phyloP scores from a whole-genome alignment of 208 protist genomes.

The Strigomonas culicis region DNA sequence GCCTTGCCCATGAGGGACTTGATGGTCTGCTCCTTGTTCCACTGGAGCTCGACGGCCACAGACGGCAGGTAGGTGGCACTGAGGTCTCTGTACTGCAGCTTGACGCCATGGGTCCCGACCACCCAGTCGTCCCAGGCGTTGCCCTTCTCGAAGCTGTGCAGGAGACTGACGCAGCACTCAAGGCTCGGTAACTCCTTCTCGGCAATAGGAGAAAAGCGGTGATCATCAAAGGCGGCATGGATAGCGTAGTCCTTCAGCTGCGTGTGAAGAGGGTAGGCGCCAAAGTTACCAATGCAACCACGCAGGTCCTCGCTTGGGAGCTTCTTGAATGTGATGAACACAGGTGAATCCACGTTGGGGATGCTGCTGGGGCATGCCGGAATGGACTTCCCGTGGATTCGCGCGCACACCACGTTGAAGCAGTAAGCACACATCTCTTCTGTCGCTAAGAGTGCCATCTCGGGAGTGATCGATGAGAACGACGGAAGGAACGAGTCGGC shows the following conservation, averaged over 20 bases:
- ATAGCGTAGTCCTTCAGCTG: conserved; percentile 72
- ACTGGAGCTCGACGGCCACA: conserved; percentile 69
- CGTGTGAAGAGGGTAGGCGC: conserved; percentile 47
- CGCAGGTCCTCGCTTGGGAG: conserved; percentile 52
- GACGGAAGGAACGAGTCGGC: neutral
- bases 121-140: conserved; percentile 75
- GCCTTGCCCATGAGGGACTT: conserved; percentile 63
- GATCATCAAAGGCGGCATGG: conserved; percentile 69
- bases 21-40: conserved; percentile 67
- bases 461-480: neutral
- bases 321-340: conserved; percentile 77
- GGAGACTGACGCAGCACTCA: conserved; percentile 72
- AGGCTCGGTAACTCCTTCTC: conserved; percentile 60
- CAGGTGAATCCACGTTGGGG: conserved; percentile 54
- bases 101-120: conserved; percentile 79
- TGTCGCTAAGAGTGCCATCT: conserved; percentile 45
- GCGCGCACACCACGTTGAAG: conserved; percentile 58
- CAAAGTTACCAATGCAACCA: conserved; percentile 84
- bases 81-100: conserved; percentile 53
- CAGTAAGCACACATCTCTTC: conserved; percentile 87
- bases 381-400: conserved; percentile 27
- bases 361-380: conserved; percentile 43
- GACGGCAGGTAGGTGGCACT: conserved; percentile 79
- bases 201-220: conserved; percentile 62
- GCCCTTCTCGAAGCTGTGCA: conserved; percentile 79